Conservation (phyloP, 1,139 yeast species). For the Spathaspora sp. region DNA sequence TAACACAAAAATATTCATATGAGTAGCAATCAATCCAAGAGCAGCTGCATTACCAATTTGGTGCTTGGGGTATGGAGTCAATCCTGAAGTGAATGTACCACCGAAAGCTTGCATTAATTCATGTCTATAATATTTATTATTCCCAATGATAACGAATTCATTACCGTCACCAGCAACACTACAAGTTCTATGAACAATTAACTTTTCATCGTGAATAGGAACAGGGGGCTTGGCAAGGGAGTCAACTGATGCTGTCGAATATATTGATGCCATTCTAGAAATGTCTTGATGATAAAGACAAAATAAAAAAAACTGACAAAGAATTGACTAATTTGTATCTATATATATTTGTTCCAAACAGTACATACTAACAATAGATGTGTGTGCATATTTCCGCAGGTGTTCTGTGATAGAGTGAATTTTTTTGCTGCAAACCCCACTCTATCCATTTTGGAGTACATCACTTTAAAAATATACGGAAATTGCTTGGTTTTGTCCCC, state of each 20-base stretch:
- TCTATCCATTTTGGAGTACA: background rate
- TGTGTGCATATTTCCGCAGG: background rate
- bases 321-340: background rate
- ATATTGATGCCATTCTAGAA: background rate
- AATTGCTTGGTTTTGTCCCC: background rate
- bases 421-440: conserved; percentile 2
- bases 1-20: conserved; percentile 37
- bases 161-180: conserved; percentile 12
- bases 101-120: conserved; percentile 41
- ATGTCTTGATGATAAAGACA: background rate
- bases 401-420: background rate
- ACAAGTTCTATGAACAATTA: conserved; percentile 1
- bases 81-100: conserved; percentile 35
- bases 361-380: background rate
- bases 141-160: conserved; percentile 18
- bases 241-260: background rate
- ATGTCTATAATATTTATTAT: conserved; percentile 25
- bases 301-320: background rate
- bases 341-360: background rate
- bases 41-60: conserved; percentile 61
- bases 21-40: conserved; percentile 49
- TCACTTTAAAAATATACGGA: background rate
- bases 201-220: background rate
- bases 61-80: conserved; percentile 30
- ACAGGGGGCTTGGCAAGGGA: conserved; percentile 2